phyloP scores from a whole-genome alignment of 495 filamentous ascomycete species.

The Trichoderma reesei region DNA sequence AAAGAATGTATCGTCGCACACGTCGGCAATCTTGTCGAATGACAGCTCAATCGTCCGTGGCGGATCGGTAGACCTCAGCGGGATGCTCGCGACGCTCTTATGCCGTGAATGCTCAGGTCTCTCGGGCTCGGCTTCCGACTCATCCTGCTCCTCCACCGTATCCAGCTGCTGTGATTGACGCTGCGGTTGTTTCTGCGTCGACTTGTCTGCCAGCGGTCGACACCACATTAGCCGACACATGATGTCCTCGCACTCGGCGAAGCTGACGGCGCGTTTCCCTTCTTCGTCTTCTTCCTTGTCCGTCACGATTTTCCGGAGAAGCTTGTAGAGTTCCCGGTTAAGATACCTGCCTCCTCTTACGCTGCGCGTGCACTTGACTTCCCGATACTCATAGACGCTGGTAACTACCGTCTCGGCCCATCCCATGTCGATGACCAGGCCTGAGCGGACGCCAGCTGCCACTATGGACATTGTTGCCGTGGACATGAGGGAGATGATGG shows the following conservation, averaged over 20 bases:
- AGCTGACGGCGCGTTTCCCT: conserved; percentile 33
- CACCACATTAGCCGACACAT: conserved; percentile 70
- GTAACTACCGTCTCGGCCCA: conserved; percentile 83
- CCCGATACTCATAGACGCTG: conserved; percentile 78
- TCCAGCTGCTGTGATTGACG: conserved; percentile 27
- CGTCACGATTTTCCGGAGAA: conserved; percentile 39
- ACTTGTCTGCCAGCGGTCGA: conserved; percentile 25
- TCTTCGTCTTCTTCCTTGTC: conserved; percentile 14
- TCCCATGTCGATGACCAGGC: conserved; percentile 77
- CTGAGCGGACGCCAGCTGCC: conserved; percentile 71
- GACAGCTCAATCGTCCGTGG: conserved; percentile 49
- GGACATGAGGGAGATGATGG: conserved; percentile 72
- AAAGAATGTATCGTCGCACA: conserved; percentile 69
- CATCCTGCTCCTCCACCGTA: conserved; percentile 41
- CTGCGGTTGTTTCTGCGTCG: conserved; percentile 15
- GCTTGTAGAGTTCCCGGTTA: conserved; percentile 54
- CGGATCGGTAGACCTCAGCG: conserved; percentile 36
- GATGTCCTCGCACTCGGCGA: conserved; percentile 73
- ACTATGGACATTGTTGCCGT: conserved; percentile 61
- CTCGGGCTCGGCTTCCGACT: conserved; percentile 16
- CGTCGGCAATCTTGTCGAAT: conserved; percentile 57
- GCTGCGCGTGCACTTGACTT: conserved; percentile 56
- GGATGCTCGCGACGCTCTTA: conserved; percentile 27
- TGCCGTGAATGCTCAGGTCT: neutral
- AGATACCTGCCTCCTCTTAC: conserved; percentile 64